A percentile compares a stretch with the other conserved stretches of the same genome.
These are phyloP conservation scores for Capsicum pubescens DNA, from an alignment of 257 asterid species.

Conservation along the genomic window DNA sequence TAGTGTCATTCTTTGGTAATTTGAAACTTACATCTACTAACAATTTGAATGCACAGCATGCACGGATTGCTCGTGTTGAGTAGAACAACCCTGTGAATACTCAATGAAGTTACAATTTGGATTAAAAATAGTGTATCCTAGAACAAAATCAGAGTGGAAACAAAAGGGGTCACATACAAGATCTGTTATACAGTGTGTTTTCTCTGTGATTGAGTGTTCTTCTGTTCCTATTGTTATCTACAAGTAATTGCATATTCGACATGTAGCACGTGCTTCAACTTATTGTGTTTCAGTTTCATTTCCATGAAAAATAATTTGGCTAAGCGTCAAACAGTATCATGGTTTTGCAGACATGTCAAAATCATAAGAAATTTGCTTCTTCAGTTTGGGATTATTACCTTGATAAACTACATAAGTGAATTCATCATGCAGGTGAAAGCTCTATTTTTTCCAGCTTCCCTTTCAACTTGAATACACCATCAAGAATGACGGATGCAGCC, in stretches of 20 bases:
- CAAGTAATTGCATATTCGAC: neutral
- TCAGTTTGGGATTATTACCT: constrained; percentile 21
- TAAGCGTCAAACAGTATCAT: neutral
- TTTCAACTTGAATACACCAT: constrained; percentile 57
- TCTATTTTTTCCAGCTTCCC: constrained; percentile 43
- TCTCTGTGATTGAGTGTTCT: constrained; percentile 7
- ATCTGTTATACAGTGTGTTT: neutral
- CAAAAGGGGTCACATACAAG: neutral
- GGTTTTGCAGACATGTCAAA: neutral
- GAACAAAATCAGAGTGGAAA: constrained; percentile 18
- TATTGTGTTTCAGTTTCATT: constrained; percentile 20
- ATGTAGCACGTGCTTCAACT: neutral
- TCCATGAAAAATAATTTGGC: neutral
- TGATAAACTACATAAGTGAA: constrained; percentile 23
- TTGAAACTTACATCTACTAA: neutral
- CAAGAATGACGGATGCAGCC: constrained; percentile 45
- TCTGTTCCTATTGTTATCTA: neutral
- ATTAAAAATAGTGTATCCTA: neutral
- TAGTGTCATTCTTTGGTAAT: neutral
- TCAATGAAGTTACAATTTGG: neutral
- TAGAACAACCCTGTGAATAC: neutral
- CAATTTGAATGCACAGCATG: constrained; percentile 4
- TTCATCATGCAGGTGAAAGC: constrained; percentile 56
- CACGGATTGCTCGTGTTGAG: neutral
- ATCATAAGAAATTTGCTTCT: neutral